A percentile compares a stretch with the other conserved stretches of the same genome.
Evolutionary conservation across 306 rosid species (phyloP).

Genomic region (Acacia melanoxylon): DNA sequence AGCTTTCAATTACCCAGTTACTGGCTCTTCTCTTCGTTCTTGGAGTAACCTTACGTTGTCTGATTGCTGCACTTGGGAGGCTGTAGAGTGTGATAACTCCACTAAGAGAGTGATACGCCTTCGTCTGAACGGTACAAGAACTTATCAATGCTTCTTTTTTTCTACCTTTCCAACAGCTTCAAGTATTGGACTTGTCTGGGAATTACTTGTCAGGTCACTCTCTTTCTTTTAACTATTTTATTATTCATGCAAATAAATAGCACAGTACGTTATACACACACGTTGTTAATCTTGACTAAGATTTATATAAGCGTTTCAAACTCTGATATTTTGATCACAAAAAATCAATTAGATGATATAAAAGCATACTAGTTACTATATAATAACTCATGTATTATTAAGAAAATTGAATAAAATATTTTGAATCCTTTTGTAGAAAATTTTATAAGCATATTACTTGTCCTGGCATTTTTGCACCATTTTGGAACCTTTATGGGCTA

Average conservation of each 20-base stretch:
- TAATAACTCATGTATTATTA: too few species aligned
- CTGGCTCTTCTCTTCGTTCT: constrained; percentile 1
- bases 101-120: neutral
- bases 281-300: neutral
- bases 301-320: too few species aligned
- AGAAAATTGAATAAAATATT: too few species aligned
- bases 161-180: neutral
- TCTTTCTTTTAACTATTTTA: neutral
- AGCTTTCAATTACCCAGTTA: constrained; percentile 14
- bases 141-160: neutral
- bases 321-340: neutral
- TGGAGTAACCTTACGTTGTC: neutral
- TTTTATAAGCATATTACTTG: too few species aligned
- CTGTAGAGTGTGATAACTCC: neutral
- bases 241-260: neutral
- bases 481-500: too few species aligned
- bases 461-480: too few species aligned
- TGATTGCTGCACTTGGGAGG: constrained; percentile 22
- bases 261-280: too few species aligned
- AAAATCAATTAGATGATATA: neutral
- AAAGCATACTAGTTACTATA: too few species aligned
- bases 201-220: constrained; percentile 18
- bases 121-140: neutral
- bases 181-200: neutral
- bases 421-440: too few species aligned